Evolutionary conservation across 768 basidiomycete genomes (phyloP).

Genomic region (Tulasnella sp.): DNA sequence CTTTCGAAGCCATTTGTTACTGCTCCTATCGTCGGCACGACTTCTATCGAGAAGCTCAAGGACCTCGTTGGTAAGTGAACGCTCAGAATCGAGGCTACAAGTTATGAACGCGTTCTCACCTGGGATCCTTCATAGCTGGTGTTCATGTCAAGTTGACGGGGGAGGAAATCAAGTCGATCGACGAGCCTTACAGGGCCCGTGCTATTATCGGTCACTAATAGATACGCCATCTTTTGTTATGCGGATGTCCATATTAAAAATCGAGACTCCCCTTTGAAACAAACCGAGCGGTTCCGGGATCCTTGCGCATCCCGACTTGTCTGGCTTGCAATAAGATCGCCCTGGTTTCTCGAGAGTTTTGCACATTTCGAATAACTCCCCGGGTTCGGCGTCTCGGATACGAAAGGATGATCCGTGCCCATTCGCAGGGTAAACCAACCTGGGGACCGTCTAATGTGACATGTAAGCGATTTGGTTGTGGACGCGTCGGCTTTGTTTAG

Average conservation of each 20-base stretch:
- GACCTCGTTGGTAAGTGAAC: slow-evolving; percentile 47
- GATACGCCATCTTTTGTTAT: neutral
- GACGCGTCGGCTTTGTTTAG: no score
- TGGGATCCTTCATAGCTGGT: slow-evolving; percentile 36
- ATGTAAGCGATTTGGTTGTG: no score
- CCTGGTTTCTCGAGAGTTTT: neutral
- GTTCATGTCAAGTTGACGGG: slow-evolving; percentile 52
- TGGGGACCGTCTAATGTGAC: no score
- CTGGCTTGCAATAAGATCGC: neutral
- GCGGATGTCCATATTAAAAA: neutral
- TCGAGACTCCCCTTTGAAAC: neutral
- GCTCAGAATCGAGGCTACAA: neutral
- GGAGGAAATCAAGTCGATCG: slow-evolving; percentile 50
- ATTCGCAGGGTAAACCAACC: no score
- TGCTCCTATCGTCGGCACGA: slow-evolving; percentile 58
- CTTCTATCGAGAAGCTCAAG: slow-evolving; percentile 48
- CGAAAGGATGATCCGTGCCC: no score
- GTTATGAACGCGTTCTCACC: neutral
- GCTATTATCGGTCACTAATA: slow-evolving; percentile 44
- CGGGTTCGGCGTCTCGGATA: no score
- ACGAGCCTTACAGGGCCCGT: slow-evolving; percentile 50
- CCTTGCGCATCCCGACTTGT: neutral
- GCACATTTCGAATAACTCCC: neutral
- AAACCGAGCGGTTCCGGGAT: neutral
- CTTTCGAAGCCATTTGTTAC: slow-evolving; percentile 37